phyloP scores from a whole-genome alignment of 2,329 filamentous ascomycete species.

The Monascus ruber region DNA sequence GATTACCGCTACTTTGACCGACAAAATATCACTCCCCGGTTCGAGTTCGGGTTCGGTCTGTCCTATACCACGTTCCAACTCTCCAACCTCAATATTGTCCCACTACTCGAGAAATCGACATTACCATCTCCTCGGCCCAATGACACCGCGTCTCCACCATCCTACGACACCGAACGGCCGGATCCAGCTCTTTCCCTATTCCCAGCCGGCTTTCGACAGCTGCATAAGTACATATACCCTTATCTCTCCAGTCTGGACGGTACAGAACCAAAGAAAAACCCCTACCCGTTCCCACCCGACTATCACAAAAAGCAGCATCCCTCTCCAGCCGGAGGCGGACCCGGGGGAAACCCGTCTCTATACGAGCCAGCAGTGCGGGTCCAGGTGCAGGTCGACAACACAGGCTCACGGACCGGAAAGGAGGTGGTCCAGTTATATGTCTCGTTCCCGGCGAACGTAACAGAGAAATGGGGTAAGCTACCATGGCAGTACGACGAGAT shows the following conservation, averaged over 20 bases:
- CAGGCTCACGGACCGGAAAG: constrained; percentile 34
- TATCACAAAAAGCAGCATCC: constrained; percentile 40
- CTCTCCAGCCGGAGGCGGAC: constrained; percentile 58
- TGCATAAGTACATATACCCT: constrained; percentile 63
- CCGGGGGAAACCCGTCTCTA: constrained; percentile 38
- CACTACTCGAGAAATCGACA: constrained; percentile 38
- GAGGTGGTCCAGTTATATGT: constrained; percentile 54
- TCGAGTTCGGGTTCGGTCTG: constrained; percentile 71
- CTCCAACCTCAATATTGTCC: constrained; percentile 35
- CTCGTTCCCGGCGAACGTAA: constrained; percentile 43
- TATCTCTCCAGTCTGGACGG: constrained; percentile 48
- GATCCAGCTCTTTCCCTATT: constrained; percentile 47
- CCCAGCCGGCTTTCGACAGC: constrained; percentile 47
- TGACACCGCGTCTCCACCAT: constrained; percentile 37
- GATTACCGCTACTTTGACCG: constrained; percentile 67
- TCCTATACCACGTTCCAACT: constrained; percentile 62
- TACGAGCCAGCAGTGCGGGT: constrained; percentile 40
- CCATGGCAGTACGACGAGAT: constrained; percentile 25
- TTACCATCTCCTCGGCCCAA: constrained; percentile 34
- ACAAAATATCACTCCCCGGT: constrained; percentile 56
- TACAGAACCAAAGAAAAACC: constrained; percentile 28
- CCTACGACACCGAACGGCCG: constrained; percentile 46
- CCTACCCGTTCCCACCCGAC: constrained; percentile 43
- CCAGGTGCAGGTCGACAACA: constrained; percentile 38
- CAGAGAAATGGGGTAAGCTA: constrained; percentile 12